These are phyloP conservation scores for Platanus orientalis DNA, from an alignment of 164 flowering plant species.

Conservation along the genomic window DNA sequence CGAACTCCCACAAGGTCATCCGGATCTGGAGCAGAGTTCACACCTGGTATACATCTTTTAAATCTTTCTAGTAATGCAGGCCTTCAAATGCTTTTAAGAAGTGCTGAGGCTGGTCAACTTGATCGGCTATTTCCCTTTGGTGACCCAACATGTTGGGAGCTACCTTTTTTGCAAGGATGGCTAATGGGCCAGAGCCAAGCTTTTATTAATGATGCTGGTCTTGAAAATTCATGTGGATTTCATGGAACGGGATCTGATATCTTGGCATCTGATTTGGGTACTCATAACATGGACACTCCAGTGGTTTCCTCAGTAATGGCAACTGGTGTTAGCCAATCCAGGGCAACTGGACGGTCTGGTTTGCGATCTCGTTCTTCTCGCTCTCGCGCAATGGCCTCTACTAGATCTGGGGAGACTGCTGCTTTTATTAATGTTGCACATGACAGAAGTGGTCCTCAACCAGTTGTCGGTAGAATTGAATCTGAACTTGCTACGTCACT, in stretches of 20 bases:
- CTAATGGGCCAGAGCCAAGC: constrained; percentile 86
- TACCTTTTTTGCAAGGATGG: constrained; percentile 94
- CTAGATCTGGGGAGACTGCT: constrained; percentile 43
- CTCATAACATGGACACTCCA: constrained; percentile 22
- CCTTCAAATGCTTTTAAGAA: constrained; percentile 32
- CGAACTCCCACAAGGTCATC: constrained; percentile 9
- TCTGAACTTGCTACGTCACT: constrained; percentile 79
- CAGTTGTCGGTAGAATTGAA: too few species aligned
- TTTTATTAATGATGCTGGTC: constrained; percentile 27
- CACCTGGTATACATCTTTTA: constrained; percentile 21
- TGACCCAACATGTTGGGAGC: constrained; percentile 73
- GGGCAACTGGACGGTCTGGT: constrained; percentile 47
- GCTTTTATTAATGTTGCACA: constrained; percentile 19
- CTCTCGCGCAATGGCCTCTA: constrained; percentile 27
- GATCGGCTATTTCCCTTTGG: constrained; percentile 50
- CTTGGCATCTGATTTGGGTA: constrained; percentile 19
- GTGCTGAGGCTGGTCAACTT: constrained; percentile 28
- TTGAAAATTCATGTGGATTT: constrained; percentile 32
- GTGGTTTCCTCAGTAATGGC: constrained; percentile 30
- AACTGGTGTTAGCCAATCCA: constrained; percentile 24
- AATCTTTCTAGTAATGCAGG: constrained; percentile 20
- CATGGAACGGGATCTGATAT: constrained; percentile 20
- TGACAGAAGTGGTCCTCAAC: constrained; percentile 48
- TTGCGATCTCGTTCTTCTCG: constrained; percentile 47
- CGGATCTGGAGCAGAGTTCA: constrained; percentile 13